Conservation (phyloP, 805 yeast genomes). For the Spencermartinsiella europaea region DNA sequence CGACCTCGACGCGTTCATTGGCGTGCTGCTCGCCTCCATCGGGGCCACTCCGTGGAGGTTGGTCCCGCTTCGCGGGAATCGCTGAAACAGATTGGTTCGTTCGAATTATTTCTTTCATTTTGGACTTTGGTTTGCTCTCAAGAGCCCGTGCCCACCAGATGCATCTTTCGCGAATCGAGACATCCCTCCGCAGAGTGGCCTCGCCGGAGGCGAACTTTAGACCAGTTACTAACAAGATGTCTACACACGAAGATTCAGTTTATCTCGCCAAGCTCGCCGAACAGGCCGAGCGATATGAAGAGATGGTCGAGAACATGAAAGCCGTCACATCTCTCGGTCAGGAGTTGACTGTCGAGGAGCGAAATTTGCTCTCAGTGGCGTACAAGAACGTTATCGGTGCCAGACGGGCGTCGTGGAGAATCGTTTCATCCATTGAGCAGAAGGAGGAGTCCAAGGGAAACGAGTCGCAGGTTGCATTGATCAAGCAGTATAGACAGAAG, state of each 20-base stretch:
- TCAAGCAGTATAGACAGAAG: conserved; percentile 91
- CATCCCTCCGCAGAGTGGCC: too few species aligned
- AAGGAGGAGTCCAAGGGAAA: conserved; percentile 96
- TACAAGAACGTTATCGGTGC: conserved; percentile 98
- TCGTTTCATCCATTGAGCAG: conserved; percentile 95
- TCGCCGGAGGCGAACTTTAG: too few species aligned
- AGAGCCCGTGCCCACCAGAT: background rate
- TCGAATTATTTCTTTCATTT: too few species aligned
- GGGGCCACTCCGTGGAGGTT: too few species aligned
- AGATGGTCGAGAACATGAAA: conserved; percentile 98
- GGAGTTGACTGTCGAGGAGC: conserved; percentile 95
- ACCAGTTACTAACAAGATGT: too few species aligned
- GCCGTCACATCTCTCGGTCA: conserved; percentile 94
- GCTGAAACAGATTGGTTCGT: too few species aligned
- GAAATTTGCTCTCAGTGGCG: conserved; percentile 94
- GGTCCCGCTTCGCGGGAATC: too few species aligned
- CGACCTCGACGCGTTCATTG: too few species aligned
- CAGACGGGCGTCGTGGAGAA: conserved; percentile 99
- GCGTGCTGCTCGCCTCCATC: too few species aligned
- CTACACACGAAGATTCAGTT: conserved; percentile 23
- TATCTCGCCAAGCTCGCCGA: conserved; percentile 92
- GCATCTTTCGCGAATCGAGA: background rate
- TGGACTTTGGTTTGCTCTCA: too few species aligned
- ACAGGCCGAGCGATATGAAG: conserved; percentile 99
- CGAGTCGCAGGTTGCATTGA: conserved; percentile 80